Conservation (phyloP, 495 filamentous ascomycete genomes). For the Podospora appendiculata region DNA sequence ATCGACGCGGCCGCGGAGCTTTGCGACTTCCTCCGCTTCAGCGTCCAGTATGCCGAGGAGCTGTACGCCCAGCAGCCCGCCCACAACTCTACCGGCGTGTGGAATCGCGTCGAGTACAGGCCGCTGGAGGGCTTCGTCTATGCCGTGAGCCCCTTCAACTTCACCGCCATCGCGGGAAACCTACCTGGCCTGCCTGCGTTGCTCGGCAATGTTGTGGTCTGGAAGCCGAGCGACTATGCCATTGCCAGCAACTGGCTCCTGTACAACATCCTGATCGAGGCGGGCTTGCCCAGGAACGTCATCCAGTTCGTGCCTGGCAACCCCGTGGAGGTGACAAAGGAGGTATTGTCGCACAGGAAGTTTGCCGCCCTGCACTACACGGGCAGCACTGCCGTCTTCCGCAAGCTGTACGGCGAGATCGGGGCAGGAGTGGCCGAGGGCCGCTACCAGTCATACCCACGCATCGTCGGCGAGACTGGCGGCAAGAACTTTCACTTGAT, state of each 20-base stretch:
- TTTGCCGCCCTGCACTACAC: constrained; percentile 77
- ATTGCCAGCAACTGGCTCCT: constrained; percentile 68
- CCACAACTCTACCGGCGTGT: constrained; percentile 68
- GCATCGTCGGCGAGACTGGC: constrained; percentile 79
- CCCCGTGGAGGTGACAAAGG: constrained; percentile 62
- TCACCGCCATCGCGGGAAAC: constrained; percentile 79
- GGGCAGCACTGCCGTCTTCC: constrained; percentile 75
- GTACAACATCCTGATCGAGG: constrained; percentile 81
- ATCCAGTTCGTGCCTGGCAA: constrained; percentile 80
- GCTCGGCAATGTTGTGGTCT: constrained; percentile 80
- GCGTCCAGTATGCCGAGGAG: constrained; percentile 81
- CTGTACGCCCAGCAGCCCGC: constrained; percentile 75
- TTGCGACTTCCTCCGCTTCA: constrained; percentile 85
- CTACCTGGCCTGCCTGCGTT: constrained; percentile 65
- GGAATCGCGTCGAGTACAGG: constrained; percentile 78
- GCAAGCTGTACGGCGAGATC: constrained; percentile 63
- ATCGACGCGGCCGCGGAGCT: constrained; percentile 92
- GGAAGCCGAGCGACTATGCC: constrained; percentile 78
- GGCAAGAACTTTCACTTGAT: constrained; percentile 91
- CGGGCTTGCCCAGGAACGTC: constrained; percentile 70
- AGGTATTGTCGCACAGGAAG: constrained; percentile 58
- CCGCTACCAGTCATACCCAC: constrained; percentile 65
- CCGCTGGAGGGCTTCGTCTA: constrained; percentile 86
- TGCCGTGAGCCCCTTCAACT: constrained; percentile 82
- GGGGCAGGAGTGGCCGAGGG: constrained; percentile 60